Percentiles rank a stretch among this genome's conserved stretches.
Evolutionary conservation across 164 flowering plant species (phyloP).

Genomic region (Tetracentron sinense): DNA sequence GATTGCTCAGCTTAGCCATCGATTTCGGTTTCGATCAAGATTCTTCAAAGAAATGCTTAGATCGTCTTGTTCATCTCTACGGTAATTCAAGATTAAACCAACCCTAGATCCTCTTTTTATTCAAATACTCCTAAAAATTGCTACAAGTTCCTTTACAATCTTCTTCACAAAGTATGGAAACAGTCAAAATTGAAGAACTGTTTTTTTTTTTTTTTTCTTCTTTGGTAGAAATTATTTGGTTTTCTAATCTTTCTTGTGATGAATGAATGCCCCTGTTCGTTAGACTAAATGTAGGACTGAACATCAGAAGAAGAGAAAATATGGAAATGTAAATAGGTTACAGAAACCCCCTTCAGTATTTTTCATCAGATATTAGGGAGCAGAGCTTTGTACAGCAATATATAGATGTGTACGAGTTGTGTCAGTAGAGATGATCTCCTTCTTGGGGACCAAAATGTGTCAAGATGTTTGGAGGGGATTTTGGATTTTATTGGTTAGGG

Average conservation of each 20-base stretch:
- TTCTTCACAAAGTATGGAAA: too few species aligned
- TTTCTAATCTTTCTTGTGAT: too few species aligned
- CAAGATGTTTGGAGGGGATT: too few species aligned
- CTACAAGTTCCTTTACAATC: too few species aligned
- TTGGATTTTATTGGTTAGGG: too few species aligned
- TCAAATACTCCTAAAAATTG: too few species aligned
- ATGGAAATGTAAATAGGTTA: neutral
- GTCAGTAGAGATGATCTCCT: too few species aligned
- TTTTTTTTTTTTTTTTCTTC: neutral
- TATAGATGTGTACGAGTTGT: too few species aligned
- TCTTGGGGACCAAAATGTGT: too few species aligned
- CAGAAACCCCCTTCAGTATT: neutral
- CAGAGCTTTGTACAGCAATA: too few species aligned
- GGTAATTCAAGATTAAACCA: conserved; percentile 40
- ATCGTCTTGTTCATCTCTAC: conserved; percentile 69
- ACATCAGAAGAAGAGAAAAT: neutral
- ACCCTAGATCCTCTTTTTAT: conserved; percentile 9
- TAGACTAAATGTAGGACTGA: neutral
- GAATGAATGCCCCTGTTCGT: neutral
- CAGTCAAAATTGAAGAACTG: neutral
- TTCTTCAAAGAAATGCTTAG: conserved; percentile 53
- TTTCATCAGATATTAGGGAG: neutral
- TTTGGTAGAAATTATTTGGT: too few species aligned
- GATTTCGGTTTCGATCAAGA: conserved; percentile 77
- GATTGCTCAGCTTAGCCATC: conserved; percentile 69